Evolutionary conservation across 306 rosid genomes (phyloP).

Genomic region (Pueraria montana): DNA sequence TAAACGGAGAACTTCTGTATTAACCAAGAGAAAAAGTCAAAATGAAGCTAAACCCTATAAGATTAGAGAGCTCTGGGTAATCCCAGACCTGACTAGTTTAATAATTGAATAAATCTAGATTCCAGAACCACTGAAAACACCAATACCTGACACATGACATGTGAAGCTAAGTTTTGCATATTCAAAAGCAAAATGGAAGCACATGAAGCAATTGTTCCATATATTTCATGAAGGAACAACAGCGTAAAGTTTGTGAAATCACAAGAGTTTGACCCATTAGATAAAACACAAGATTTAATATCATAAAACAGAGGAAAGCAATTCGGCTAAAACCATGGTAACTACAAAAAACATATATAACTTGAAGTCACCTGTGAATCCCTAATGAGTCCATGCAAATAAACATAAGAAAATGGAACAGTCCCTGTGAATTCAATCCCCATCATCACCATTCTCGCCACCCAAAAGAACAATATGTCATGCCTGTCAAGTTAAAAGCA

Average conservation of each 20-base stretch:
- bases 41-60: neutral
- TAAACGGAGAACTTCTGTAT: neutral
- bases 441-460: constrained; percentile 99
- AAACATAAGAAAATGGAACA: constrained; percentile 86
- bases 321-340: constrained; percentile 23
- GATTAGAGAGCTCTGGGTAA: neutral
- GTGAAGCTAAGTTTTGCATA: neutral
- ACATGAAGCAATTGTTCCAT: neutral
- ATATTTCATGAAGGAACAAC: neutral
- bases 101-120: neutral
- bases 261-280: neutral
- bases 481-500: constrained; percentile 73
- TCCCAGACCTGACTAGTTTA: neutral
- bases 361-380: constrained; percentile 81
- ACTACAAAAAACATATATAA: constrained; percentile 25
- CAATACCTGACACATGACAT: neutral
- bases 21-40: constrained; percentile 1
- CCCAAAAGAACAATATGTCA: constrained; percentile 98
- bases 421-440: constrained; percentile 95
- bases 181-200: neutral
- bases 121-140: neutral
- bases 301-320: constrained; percentile 25
- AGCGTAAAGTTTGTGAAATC: constrained; percentile 11
- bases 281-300: constrained; percentile 11
- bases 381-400: constrained; percentile 96